Conservation (phyloP, 1,139 yeast genomes). For the Pichiaceae sp. region DNA sequence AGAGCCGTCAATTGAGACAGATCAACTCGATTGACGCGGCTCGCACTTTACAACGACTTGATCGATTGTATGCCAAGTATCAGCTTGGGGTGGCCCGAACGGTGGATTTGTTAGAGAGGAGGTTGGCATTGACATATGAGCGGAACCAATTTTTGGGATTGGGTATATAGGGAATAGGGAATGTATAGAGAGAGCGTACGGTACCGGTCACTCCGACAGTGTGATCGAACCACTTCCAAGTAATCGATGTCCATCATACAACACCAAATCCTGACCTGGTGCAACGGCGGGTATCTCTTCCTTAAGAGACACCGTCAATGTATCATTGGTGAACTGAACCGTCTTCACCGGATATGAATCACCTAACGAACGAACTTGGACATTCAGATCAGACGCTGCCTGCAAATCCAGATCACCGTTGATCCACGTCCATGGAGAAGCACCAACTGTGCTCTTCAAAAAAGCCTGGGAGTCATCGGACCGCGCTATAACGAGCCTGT, state of each 20-base stretch:
- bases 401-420: constrained; percentile 11
- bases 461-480: constrained; percentile 62
- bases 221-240: constrained; percentile 87
- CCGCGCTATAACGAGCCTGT: constrained; percentile 70
- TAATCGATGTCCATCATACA: constrained; percentile 60
- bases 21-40: neutral
- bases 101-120: constrained; percentile 3
- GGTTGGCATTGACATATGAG: neutral
- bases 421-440: constrained; percentile 47
- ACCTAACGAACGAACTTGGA: constrained; percentile 71
- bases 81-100: neutral
- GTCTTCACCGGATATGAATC: constrained; percentile 31
- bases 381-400: constrained; percentile 23
- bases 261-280: constrained; percentile 79
- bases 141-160: neutral
- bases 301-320: constrained; percentile 28
- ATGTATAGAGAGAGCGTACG: too few relatives aligned
- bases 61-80: neutral
- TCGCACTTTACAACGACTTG: neutral
- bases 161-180: too few relatives aligned
- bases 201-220: too few relatives aligned
- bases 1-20: neutral
- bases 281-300: constrained; percentile 66
- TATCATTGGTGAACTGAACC: constrained; percentile 12
- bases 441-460: constrained; percentile 35